Evolutionary conservation across 495 filamentous ascomycete species (phyloP).

Genomic region (Aspergillus affinis): DNA sequence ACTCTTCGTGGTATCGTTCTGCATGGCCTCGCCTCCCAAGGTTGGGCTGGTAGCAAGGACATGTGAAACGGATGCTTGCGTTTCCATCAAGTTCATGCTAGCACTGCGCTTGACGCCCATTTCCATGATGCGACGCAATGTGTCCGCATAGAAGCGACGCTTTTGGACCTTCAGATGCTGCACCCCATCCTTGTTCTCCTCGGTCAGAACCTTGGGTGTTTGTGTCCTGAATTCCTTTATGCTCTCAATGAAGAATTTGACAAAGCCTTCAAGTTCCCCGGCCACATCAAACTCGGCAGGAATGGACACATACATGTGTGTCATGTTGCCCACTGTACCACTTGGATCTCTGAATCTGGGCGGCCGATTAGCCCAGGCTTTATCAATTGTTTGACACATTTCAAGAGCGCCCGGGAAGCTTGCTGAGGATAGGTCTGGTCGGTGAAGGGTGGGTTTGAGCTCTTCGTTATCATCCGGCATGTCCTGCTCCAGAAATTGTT

Average conservation of each 20-base stretch:
- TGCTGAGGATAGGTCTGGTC: constrained; percentile 18
- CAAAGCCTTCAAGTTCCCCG: constrained; percentile 64
- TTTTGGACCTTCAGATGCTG: constrained; percentile 89
- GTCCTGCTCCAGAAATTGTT: constrained; percentile 60
- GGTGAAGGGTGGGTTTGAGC: constrained; percentile 17
- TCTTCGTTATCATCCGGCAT: constrained; percentile 54
- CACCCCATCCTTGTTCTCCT: constrained; percentile 77
- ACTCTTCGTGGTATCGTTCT: constrained; percentile 29
- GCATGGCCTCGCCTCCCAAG: constrained; percentile 26
- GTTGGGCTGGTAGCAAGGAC: constrained; percentile 58
- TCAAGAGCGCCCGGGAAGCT: constrained; percentile 45
- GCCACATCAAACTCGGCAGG: constrained; percentile 53
- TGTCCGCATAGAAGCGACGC: constrained; percentile 86
- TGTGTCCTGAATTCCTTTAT: constrained; percentile 73
- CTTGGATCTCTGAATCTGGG: constrained; percentile 67
- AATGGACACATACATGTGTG: constrained; percentile 52
- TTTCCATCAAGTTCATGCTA: constrained; percentile 62
- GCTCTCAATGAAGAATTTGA: constrained; percentile 61
- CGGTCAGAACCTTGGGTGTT: constrained; percentile 72
- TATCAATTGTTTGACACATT: constrained; percentile 51
- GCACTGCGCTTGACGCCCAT: constrained; percentile 89
- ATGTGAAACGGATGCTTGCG: constrained; percentile 67
- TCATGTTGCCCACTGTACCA: constrained; percentile 64
- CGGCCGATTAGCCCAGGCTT: constrained; percentile 60
- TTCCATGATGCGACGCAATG: constrained; percentile 71